phyloP scores from a whole-genome alignment of 257 asterid species.

The Gentiana macrophylla region DNA sequence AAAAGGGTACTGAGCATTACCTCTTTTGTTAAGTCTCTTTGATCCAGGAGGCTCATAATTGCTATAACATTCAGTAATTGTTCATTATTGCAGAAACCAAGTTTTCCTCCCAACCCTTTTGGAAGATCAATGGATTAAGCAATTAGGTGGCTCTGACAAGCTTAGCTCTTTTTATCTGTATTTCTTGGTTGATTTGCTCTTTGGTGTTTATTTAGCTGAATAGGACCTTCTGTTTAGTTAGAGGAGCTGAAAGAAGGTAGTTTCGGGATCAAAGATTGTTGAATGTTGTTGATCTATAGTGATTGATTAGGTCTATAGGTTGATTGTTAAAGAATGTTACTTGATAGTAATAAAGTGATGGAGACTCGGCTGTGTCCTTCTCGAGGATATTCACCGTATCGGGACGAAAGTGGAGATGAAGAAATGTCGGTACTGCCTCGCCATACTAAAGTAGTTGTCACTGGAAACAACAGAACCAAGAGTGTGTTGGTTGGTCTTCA shows the following conservation, averaged over 20 bases:
- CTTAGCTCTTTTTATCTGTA: neutral
- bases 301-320: conserved; percentile 3
- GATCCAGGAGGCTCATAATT: no score
- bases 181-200: neutral
- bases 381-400: conserved; percentile 59
- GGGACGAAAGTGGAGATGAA: conserved; percentile 85
- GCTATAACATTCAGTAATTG: no score
- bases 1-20: neutral
- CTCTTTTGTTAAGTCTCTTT: no score
- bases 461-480: conserved; percentile 93
- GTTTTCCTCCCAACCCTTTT: neutral
- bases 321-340: neutral
- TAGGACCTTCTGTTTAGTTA: conserved; percentile 6
- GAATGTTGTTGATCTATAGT: conserved; percentile 12
- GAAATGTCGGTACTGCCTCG: conserved; percentile 91
- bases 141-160: neutral
- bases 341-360: conserved; percentile 35
- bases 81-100: neutral
- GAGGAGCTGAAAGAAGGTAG: conserved; percentile 8
- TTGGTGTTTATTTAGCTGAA: neutral
- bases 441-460: conserved; percentile 92
- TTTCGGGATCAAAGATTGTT: conserved; percentile 5
- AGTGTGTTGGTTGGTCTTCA: conserved; percentile 92
- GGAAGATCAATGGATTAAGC: neutral
- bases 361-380: conserved; percentile 59